These are phyloP conservation scores for Aspergillus caelatus DNA, from an alignment of 2,329 filamentous ascomycete species.

Conservation along the genomic window DNA sequence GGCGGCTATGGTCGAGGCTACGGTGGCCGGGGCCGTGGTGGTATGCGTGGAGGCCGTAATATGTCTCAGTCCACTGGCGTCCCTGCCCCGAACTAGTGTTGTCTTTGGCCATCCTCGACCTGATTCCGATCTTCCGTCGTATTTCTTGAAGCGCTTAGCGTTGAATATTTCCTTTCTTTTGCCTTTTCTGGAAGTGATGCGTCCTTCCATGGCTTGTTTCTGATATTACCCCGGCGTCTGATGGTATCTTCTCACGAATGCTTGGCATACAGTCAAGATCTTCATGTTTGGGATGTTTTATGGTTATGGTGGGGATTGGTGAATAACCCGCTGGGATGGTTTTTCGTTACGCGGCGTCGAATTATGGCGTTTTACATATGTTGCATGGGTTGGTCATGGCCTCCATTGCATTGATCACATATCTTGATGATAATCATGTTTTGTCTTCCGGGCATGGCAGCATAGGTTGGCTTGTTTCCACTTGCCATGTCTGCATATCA, in stretches of 20 bases:
- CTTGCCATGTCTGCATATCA: slow-evolving; percentile 3
- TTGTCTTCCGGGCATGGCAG: slow-evolving; percentile 1
- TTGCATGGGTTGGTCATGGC: slow-evolving; percentile 20
- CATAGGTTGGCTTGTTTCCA: not conserved
- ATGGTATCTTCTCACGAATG: slow-evolving; percentile 28
- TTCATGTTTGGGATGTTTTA: slow-evolving; percentile 20
- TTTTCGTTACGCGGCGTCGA: slow-evolving; percentile 20
- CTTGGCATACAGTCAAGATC: slow-evolving; percentile 26
- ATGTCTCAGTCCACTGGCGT: slow-evolving; percentile 44
- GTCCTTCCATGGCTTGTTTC: slow-evolving; percentile 24
- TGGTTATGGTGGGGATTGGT: slow-evolving; percentile 23
- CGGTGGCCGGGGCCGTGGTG: slow-evolving; percentile 40
- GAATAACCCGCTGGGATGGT: slow-evolving; percentile 14
- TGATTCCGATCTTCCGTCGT: slow-evolving; percentile 1
- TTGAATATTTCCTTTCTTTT: slow-evolving; percentile 24
- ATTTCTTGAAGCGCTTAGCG: slow-evolving; percentile 17
- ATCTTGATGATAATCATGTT: slow-evolving; percentile 20
- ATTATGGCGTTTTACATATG: slow-evolving; percentile 19
- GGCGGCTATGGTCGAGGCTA: slow-evolving; percentile 48
- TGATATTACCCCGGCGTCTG: slow-evolving; percentile 27
- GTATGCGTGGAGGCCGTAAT: slow-evolving; percentile 40
- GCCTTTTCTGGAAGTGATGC: slow-evolving; percentile 25
- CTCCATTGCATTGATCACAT: slow-evolving; percentile 19
- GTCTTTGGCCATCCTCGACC: slow-evolving; percentile 10
- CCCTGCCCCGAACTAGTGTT: slow-evolving; percentile 34